Conservation (phyloP, 306 rosid species). For the Urtica urens region DNA sequence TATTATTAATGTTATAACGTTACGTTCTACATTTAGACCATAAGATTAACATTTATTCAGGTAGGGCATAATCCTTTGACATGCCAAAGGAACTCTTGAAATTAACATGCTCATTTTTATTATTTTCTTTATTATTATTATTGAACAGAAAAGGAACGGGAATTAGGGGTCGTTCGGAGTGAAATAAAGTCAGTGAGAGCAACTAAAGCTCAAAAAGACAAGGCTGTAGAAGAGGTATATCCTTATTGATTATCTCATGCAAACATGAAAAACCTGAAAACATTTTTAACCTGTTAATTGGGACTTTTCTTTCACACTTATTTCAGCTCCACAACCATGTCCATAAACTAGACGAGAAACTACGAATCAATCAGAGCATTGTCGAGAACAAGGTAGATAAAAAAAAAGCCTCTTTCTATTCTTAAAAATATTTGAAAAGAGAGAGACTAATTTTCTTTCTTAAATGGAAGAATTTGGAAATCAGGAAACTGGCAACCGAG, state of each 20-base stretch:
- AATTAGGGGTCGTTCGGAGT: conserved; percentile 36
- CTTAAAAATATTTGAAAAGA: conserved; percentile 6
- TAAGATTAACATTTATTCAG: too few relatives aligned
- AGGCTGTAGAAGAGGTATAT: conserved; percentile 72
- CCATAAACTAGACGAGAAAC: conserved; percentile 41
- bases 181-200: conserved; percentile 73
- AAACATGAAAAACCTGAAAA: too few relatives aligned
- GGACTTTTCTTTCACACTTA: not conserved
- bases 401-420: not conserved
- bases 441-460: conserved; percentile 6
- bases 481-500: conserved; percentile 55
- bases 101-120: not conserved
- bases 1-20: too few relatives aligned
- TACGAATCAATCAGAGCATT: conserved; percentile 34
- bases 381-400: conserved; percentile 61
- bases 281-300: not conserved
- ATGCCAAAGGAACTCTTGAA: not conserved
- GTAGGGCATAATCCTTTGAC: not conserved
- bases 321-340: conserved; percentile 56
- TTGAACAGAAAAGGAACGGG: conserved; percentile 52
- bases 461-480: conserved; percentile 64
- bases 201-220: conserved; percentile 60
- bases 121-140: not conserved
- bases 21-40: too few relatives aligned
- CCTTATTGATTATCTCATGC: not conserved